phyloP scores from a whole-genome alignment of 345 rosid species.

The Hypericum perforatum region DNA sequence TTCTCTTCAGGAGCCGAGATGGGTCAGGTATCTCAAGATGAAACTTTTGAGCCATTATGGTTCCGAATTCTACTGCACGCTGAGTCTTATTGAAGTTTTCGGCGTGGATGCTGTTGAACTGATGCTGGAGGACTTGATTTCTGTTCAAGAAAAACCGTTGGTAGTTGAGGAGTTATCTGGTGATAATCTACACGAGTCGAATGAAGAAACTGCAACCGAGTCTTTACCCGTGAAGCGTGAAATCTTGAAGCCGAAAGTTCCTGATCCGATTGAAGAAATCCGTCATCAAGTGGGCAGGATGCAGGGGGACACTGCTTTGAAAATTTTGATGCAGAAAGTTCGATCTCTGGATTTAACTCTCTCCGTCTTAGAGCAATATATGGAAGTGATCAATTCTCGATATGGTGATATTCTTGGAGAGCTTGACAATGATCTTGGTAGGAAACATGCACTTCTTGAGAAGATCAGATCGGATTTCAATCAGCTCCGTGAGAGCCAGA shows the following conservation, averaged over 20 bases:
- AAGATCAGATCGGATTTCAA: background rate
- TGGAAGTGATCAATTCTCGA: background rate
- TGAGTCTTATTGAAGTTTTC: background rate
- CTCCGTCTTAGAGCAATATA: background rate
- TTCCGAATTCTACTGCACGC: background rate
- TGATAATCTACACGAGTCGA: slow-evolving; percentile 4
- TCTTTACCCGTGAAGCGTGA: background rate
- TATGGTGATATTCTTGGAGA: background rate
- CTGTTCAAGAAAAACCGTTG: slow-evolving; percentile 9
- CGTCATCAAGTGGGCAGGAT: background rate
- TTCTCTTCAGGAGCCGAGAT: background rate
- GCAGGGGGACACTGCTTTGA: background rate
- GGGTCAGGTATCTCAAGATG: background rate
- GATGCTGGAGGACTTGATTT: background rate
- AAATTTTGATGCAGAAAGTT: background rate
- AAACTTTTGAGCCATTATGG: background rate
- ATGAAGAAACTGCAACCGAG: background rate
- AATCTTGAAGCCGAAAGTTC: background rate
- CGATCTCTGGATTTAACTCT: background rate
- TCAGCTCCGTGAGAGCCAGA: background rate
- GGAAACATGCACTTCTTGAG: background rate
- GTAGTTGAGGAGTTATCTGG: slow-evolving; percentile 14
- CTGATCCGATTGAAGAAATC: background rate
- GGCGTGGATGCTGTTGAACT: background rate
- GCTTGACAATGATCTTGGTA: background rate